Evolutionary conservation across 2,329 filamentous ascomycete species (phyloP), one percentile per base, ranked within the genome.

Genomic region (Hymenoscyphus linearis): DNA sequence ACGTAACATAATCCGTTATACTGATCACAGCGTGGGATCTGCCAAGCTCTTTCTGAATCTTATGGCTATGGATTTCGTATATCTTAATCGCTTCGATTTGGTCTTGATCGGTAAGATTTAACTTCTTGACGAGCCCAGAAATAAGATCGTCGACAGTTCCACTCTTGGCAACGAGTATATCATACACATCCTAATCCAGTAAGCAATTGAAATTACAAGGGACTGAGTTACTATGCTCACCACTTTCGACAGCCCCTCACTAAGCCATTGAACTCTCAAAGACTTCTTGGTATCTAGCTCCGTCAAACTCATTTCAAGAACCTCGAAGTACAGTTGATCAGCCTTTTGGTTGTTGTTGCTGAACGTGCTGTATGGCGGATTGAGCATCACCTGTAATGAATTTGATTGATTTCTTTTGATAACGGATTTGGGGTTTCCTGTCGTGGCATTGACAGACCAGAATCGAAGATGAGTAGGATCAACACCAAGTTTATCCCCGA

Each of bases 281-380:
- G 80, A 85, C 79, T 96, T 97, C 79, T 96, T 95, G 60, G 90
- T 95, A 72, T 99, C 95, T 52, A 96, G 81, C 74, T 99, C 96
- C 26, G 90, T 89, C 54, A 99, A 77, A 70, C 91, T 96, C 80
- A 97, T 96, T 65, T 99, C 95, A 47, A 99, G 78, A 31, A 98
- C 85, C 74, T 99, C 95, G 72, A 93, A 99, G 74, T 88, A 98
- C 58, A 99, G 80, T 0, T 88, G 85, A 74, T 98, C 93, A 22
- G 82, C 77, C 59, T 87, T 83, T 71, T 92, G 89, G 35, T 82
- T 86, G 60, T 83, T 83, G 67, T 86, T 89, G 57, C 88, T 82
- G 67, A 91, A 89, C 12, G 82, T 82, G 66, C 85, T 86, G 58
- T 90, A 90, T 58, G 87, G 85, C 12, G 90, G 87, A 64, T 85